Evolutionary conservation across 2,329 filamentous ascomycete species (phyloP).

Genomic region (Penicillium sp.): DNA sequence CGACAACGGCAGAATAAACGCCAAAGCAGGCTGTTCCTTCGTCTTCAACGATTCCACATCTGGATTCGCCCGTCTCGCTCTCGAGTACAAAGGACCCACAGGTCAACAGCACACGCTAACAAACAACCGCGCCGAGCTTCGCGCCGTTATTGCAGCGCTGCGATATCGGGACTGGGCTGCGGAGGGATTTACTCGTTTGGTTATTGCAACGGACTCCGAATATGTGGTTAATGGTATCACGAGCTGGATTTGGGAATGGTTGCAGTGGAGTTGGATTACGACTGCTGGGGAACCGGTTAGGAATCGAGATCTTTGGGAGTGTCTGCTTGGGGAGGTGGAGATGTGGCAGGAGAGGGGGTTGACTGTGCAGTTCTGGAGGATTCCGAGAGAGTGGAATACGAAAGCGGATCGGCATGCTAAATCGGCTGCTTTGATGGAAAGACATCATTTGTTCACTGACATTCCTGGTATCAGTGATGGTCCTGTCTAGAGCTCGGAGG

Average conservation of each 20-base stretch:
- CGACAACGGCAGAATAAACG: neutral
- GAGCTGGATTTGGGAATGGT: slow-evolving; percentile 45
- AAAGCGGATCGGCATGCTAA: neutral
- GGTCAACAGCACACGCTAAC: slow-evolving; percentile 34
- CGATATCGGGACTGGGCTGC: slow-evolving; percentile 44
- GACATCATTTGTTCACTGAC: neutral
- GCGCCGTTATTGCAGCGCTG: slow-evolving; percentile 53
- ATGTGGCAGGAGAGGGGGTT: slow-evolving; percentile 28
- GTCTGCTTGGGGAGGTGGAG: slow-evolving; percentile 46
- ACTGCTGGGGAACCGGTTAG: neutral
- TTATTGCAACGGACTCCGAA: slow-evolving; percentile 56
- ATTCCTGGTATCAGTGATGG: neutral
- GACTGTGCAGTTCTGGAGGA: neutral
- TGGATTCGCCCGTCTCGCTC: neutral
- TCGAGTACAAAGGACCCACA: neutral
- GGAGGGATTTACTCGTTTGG: slow-evolving; percentile 45
- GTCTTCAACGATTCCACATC: neutral
- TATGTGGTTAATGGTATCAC: slow-evolving; percentile 52
- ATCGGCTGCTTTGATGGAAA: neutral
- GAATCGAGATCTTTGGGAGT: slow-evolving; percentile 51
- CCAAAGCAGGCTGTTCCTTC: neutral
- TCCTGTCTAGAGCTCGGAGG: neutral
- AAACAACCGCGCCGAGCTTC: slow-evolving; percentile 57
- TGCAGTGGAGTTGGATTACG: slow-evolving; percentile 23
- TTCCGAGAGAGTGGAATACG: neutral